Evolutionary conservation across 139 green algal species (phyloP), one percentile per base, ranked within the genome.

Genomic region (Coccomyxa sp.): DNA sequence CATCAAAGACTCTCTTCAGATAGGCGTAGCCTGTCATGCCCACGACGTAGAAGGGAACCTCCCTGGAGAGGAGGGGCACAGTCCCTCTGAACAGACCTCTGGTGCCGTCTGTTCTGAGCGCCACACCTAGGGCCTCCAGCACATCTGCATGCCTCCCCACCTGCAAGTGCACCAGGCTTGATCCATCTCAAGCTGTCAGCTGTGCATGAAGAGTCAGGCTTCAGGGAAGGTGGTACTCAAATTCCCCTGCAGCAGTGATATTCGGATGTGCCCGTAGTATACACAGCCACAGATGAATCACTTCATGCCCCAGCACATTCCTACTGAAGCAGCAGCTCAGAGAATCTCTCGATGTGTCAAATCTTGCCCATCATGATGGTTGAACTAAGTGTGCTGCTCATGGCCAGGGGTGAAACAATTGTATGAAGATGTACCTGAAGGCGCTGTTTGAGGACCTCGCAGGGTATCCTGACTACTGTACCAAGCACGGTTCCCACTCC

Each of bases 361-460:
- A n/a, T n/a, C n/a, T n/a, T n/a, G n/a, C n/a, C n/a, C n/a, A n/a
- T n/a, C n/a, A n/a, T n/a, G n/a, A n/a, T n/a, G n/a, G n/a, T n/a
- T n/a, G n/a, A n/a, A n/a, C n/a, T n/a, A n/a, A n/a, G n/a, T n/a
- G n/a, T n/a, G n/a, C n/a, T n/a, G n/a, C n/a, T n/a, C n/a, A n/a
- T n/a, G n/a, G n/a, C n/a, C n/a, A n/a, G n/a, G n/a, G n/a, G n/a
- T n/a, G n/a, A n/a, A n/a, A n/a, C n/a, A n/a, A n/a, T n/a, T n/a
- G n/a, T n/a, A n/a, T n/a, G n/a, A 64, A 64, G 39, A 31, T 38
- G 8, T 31, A 83, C 73, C 83, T 95, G 91, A 54, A 93, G 82
- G 70, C 86, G 81, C 79, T 95, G 91, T 82, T 95, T 95, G 4
- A 94, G 79, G 8, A 95, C 90, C 77, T 94, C 90, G 83, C 86